Evolutionary conservation across 352 stramenopile species (phyloP).

Genomic region (Elongisporangium senticosum): DNA sequence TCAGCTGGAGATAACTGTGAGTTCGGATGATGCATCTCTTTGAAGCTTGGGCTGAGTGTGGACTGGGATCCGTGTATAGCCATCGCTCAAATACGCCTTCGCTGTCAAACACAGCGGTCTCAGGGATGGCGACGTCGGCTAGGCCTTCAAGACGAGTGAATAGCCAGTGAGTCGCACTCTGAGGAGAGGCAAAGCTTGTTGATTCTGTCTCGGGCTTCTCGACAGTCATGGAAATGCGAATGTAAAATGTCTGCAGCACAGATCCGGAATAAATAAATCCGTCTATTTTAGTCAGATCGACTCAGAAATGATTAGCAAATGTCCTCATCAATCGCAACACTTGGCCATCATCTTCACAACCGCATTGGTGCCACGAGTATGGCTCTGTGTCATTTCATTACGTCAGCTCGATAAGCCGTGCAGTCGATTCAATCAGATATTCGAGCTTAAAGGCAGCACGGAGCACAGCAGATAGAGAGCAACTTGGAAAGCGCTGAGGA

Average conservation of each 20-base stretch:
- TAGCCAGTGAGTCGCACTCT: conserved; percentile 26
- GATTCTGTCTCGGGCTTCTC: neutral
- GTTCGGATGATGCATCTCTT: conserved; percentile 3
- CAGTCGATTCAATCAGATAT: no score
- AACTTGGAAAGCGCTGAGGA: no score
- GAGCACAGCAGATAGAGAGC: no score
- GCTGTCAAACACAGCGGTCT: conserved; percentile 32
- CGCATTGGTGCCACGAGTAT: no score
- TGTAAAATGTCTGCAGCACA: neutral
- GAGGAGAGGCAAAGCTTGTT: conserved; percentile 4
- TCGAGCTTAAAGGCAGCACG: no score
- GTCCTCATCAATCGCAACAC: neutral
- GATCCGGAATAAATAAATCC: neutral
- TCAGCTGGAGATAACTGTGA: conserved; percentile 22
- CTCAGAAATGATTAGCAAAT: neutral
- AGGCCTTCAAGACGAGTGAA: conserved; percentile 20
- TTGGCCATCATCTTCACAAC: no score
- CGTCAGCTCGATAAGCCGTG: no score
- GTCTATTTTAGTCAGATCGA: neutral
- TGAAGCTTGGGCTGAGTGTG: neutral
- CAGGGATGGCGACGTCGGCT: conserved; percentile 17
- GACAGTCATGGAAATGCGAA: neutral
- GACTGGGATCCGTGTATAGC: conserved; percentile 9
- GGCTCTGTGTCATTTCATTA: no score
- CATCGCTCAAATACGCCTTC: conserved; percentile 37